Evolutionary conservation across 2,329 filamentous ascomycete genomes (phyloP), one percentile per base, ranked within the genome.

Genomic region (Hypoxylon rubiginosum): DNA sequence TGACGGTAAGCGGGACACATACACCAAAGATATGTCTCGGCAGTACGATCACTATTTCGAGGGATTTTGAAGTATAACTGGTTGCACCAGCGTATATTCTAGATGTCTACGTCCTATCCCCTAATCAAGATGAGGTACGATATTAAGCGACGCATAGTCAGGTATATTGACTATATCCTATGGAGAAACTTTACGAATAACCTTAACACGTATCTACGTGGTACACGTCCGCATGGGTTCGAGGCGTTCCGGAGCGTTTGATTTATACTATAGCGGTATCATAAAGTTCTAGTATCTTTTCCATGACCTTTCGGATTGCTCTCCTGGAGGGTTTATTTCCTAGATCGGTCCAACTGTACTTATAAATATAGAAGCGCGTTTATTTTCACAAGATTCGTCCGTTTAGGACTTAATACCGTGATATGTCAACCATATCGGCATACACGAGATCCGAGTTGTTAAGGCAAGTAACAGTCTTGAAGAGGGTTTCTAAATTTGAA

Each of bases 41-140:
- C 88, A 88, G 79, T 94, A 92, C 78, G 92, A 94, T 59, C 81
- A 84, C 55, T 88, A 84, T 73, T 95, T 95, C 77, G 83, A 84
- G 66, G 90, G 91, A 68, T 94, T 95, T 78, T 94, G 72, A 80
- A 55, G 45, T 17, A 52, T 11, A 24, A 45, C 15, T 56, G 43
- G 39, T 30, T 17, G 51, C 28, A 28, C 43, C 34, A 24, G 55
- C 15, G 41, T 34, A 55, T 61, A 30, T 63, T 52, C 11, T 52
- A 58, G 28, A 43, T 19, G 3, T 9, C n/a, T 43, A 17, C 39
- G 34, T 19, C n/a, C 39, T 19, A 43, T 6, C 39, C n/a, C 39
- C 39, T 39, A 56, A 56, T 52, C 48, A 60, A 62, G 54, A 55
- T 24, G 46, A 53, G 48, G 24, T 30, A 30, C n/a, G 51, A 24